Base-by-base conservation (phyloP, 2,329 filamentous ascomycete genomes). In the Epichloe glyceriae region DNA sequence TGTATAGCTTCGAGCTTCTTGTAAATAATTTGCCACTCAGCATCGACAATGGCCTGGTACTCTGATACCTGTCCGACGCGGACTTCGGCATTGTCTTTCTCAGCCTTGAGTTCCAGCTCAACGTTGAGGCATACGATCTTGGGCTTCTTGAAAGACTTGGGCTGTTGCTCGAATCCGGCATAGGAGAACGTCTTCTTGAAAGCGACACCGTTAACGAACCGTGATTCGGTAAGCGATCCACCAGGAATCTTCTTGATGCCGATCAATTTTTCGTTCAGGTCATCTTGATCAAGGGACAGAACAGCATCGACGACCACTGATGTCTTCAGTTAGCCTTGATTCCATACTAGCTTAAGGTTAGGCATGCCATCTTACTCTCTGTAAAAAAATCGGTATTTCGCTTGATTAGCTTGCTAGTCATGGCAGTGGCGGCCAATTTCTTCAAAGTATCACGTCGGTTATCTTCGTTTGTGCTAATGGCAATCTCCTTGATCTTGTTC, bases 181-280 rank as follows among this genome's bases (percentile, higher is more conserved):
- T 98, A 98, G 48, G 91, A 90, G 70, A 98, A 98, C 5, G 93
- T 98, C 81, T 98, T 98, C 77, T 97, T 97, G 78, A 98, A 98
- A 37, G 93, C 91, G 55, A 98, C 93, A 64, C 93, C 93, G 68
- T 97, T 93, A 65, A 98, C 86, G 70, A 97, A 97, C 40, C 95
- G 80, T 2, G 91, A 96, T 56, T 97, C 93, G 63, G 95, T 93
- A 34, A 98, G 80, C 38, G 88, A 95, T 67, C 93, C 93, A 64
- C 93, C 93, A 39, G 89, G 91, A 56, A 98, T 90, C 75, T 96
- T 97, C 79, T 98, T 98, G 67, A 97, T 82, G 54, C 93, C 93
- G 63, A 98, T 98, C 62, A 97, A 81, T 69, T 91, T 96, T 70
- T 97, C 91, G 74, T 98, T 94, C 52, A 98, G 79, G 65, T 97